Percentiles rank a stretch among this genome's conserved stretches.
Conservation (phyloP, 2,329 filamentous ascomycete genomes). For the Aspergillus jensenii region DNA sequence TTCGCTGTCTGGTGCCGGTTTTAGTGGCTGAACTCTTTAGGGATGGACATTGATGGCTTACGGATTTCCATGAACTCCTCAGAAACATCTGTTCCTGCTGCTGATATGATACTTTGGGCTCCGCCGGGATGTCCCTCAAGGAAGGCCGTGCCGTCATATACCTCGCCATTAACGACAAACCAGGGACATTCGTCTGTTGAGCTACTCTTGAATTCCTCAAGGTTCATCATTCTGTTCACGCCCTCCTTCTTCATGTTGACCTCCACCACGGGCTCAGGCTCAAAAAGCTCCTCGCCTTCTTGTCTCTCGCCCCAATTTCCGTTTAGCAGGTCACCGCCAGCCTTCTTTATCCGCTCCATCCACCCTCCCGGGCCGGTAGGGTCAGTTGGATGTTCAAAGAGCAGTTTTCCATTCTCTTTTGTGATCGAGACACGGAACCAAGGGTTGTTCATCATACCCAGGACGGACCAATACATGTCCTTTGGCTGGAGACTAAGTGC, state of each 20-base stretch:
- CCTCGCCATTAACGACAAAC: slow-evolving; percentile 86
- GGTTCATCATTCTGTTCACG: slow-evolving; percentile 61
- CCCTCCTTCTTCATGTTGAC: slow-evolving; percentile 75
- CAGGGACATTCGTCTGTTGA: slow-evolving; percentile 67
- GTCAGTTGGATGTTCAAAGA: slow-evolving; percentile 87
- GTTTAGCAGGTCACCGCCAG: slow-evolving; percentile 75
- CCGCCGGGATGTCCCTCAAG: slow-evolving; percentile 82
- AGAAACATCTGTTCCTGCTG: slow-evolving; percentile 76
- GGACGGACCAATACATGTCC: slow-evolving; percentile 94
- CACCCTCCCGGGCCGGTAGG: slow-evolving; percentile 78
- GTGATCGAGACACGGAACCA: slow-evolving; percentile 84
- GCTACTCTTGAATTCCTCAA: slow-evolving; percentile 72
- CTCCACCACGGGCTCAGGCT: slow-evolving; percentile 58
- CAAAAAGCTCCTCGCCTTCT: slow-evolving; percentile 47
- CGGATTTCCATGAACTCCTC: slow-evolving; percentile 93
- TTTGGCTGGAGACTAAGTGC: slow-evolving; percentile 80
- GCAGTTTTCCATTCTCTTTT: slow-evolving; percentile 62
- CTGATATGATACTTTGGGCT: slow-evolving; percentile 77
- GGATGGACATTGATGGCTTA: slow-evolving; percentile 33
- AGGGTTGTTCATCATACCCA: slow-evolving; percentile 98
- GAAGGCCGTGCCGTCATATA: slow-evolving; percentile 83
- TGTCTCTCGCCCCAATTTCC: slow-evolving; percentile 80
- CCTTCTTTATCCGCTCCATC: slow-evolving; percentile 89
- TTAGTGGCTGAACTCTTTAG: too few species aligned
- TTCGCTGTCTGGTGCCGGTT: slow-evolving; percentile 68